Evolutionary conservation across 2,329 filamentous ascomycete species (phyloP).

Genomic region (Neofusicoccum sp.): DNA sequence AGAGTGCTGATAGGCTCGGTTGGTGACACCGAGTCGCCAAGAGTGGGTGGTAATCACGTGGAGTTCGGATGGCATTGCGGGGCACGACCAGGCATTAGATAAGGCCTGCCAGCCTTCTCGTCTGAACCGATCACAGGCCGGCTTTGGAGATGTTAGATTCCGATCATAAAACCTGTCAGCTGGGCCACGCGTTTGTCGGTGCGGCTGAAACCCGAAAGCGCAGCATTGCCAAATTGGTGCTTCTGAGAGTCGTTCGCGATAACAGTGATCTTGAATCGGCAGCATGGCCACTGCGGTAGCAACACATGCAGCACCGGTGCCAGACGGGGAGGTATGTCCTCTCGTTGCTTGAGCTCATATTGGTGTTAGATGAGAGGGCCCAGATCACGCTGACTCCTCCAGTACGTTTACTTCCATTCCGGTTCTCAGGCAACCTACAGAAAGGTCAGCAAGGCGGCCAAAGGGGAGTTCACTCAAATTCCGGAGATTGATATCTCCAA

Average conservation of each 20-base stretch:
- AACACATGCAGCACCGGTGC: background rate
- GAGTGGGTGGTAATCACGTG: slow-evolving; percentile 16
- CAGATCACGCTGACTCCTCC: background rate
- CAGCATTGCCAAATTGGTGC: background rate
- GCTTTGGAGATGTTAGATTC: background rate
- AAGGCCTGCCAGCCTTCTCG: background rate
- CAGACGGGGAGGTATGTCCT: slow-evolving; percentile 6
- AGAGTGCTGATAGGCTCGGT: background rate
- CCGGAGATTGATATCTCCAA: slow-evolving; percentile 12
- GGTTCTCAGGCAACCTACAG: slow-evolving; percentile 10
- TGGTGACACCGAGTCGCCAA: background rate
- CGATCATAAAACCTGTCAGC: background rate
- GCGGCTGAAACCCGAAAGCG: background rate
- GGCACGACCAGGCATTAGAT: background rate
- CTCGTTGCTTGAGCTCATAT: too few relatives aligned
- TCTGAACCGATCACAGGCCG: background rate
- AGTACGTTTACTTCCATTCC: slow-evolving; percentile 19
- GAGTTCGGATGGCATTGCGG: background rate
- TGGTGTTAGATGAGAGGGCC: background rate
- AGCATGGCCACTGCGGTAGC: background rate
- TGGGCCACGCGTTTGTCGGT: background rate
- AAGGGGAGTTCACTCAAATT: slow-evolving; percentile 10
- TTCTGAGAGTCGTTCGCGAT: background rate
- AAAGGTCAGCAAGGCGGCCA: slow-evolving; percentile 11
- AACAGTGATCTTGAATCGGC: background rate